These are phyloP conservation scores for Fusarium palustre DNA, from an alignment of 2,329 filamentous ascomycete genomes.

Conservation along the genomic window DNA sequence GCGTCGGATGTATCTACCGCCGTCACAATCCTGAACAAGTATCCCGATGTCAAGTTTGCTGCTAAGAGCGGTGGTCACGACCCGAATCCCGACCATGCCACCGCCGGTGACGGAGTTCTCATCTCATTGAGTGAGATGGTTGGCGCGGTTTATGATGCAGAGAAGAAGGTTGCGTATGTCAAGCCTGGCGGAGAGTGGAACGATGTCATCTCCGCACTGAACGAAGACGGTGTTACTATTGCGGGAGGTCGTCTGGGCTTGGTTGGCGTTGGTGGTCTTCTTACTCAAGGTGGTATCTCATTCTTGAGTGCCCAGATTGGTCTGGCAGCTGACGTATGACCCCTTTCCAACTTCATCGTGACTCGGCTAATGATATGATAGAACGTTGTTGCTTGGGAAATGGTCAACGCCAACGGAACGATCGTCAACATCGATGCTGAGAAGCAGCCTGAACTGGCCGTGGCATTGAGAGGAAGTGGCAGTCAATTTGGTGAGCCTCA, in stretches of 20 bases:
- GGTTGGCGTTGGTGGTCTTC: constrained; percentile 25
- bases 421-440: constrained; percentile 11
- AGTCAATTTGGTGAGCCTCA: constrained; percentile 13
- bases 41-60: constrained; percentile 22
- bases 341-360: fast-evolving
- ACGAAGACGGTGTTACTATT: constrained; percentile 9
- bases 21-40: constrained; percentile 23
- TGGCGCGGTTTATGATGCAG: constrained; percentile 12
- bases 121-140: constrained; percentile 21
- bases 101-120: constrained; percentile 8
- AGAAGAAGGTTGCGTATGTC: constrained; percentile 17
- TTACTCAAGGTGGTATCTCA: constrained; percentile 16
- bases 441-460: constrained; percentile 16
- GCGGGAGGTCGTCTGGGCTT: constrained; percentile 18
- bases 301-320: constrained; percentile 28
- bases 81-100: constrained; percentile 18
- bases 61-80: constrained; percentile 27
- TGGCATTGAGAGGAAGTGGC: constrained; percentile 19
- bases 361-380: not conserved
- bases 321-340: constrained; percentile 23
- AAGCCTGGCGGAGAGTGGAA: constrained; percentile 35
- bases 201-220: constrained; percentile 9
- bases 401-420: constrained; percentile 21
- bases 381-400: constrained; percentile 24
- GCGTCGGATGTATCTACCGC: constrained; percentile 9